Conservation (phyloP, 345 rosid species). For the Linum usitatissimum region DNA sequence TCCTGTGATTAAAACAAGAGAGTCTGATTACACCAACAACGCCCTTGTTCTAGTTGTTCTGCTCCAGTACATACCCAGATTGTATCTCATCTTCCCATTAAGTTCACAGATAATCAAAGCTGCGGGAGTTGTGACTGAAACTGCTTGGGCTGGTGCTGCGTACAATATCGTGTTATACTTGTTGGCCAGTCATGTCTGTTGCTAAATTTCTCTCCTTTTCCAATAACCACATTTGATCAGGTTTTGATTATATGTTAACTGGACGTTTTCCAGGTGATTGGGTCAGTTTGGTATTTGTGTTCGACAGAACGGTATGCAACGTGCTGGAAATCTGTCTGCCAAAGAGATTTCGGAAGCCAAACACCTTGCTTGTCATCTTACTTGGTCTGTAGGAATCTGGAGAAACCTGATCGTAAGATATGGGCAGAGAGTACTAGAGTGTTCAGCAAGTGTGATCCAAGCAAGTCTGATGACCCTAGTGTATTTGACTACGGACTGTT, state of each 20-base stretch:
- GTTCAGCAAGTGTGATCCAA: constrained; percentile 48
- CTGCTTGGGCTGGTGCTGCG: constrained; percentile 99
- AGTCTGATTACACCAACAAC: constrained; percentile 58
- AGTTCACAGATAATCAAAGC: constrained; percentile 60
- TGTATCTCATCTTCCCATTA: constrained; percentile 64
- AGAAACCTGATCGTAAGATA: constrained; percentile 17
- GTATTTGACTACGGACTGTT: constrained; percentile 55
- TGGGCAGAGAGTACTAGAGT: constrained; percentile 56
- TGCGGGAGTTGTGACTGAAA: constrained; percentile 65
- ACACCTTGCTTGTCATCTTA: constrained; percentile 39
- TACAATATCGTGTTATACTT: constrained; percentile 68
- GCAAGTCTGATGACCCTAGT: constrained; percentile 1
- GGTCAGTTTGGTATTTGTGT: constrained; percentile 80
- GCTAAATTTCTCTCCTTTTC: too few species aligned
- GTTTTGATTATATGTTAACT: background rate
- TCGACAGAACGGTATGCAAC: constrained; percentile 64
- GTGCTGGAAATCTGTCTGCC: constrained; percentile 73
- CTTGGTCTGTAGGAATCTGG: constrained; percentile 44
- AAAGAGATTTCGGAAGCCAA: constrained; percentile 33
- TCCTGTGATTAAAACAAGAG: constrained; percentile 52
- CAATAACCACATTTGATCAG: too few species aligned
- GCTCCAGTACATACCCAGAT: constrained; percentile 64
- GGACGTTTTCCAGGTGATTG: constrained; percentile 41
- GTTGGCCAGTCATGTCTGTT: constrained; percentile 67
- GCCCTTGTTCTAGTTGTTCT: constrained; percentile 70